Base-by-base conservation (phyloP, 495 filamentous ascomycete genomes). In the Parmelia sp. region DNA sequence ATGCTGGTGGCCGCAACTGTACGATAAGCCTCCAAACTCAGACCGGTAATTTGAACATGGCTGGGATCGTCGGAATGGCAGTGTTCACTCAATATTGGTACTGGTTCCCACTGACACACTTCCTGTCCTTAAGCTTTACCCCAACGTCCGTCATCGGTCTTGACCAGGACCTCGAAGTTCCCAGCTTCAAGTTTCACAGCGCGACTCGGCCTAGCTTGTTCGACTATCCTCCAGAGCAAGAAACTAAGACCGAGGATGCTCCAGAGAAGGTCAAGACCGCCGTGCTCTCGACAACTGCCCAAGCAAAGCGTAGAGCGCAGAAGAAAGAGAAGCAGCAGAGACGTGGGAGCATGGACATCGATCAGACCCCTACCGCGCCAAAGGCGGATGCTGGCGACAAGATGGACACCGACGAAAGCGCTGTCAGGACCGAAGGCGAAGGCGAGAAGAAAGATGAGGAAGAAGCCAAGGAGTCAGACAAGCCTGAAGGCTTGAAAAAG, bases 81-180 rank as follows among this genome's bases (percentile, higher is more conserved):
- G 89, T 99, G 35, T 99, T 99, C 78, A 94, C 91, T 10, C 95
- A 99, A 74, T 99, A 99, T 78, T 99, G 95, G 95, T 99, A 99
- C 78, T 99, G 95, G 95, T 99, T 99, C 85, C 95, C 95, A 57
- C 86, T 97, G 69, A 96, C 94, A 31, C 95, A 97, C 75, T 99
- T 99, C 85, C 76, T 99, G 27, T 93, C 92, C 0, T 81, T 97
- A 65, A 91, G 89, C 71, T 97, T 97, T 73, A 88, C 89, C 11
- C 95, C 95, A 0, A 97, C 95, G 12, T 89, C 92, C 2, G 90
- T 99, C 70, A 96, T 97, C 63, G 93, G 88, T 57, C 85, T 99
- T 27, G 92, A 97, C 73, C 86, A 93, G 72, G 90, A 96, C 70
- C 82, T 99, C 5, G 91, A 96, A 66, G 88, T 96, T 44, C 92